phyloP scores from a whole-genome alignment of 306 rosid genomes.

The Prunus armeniaca region DNA sequence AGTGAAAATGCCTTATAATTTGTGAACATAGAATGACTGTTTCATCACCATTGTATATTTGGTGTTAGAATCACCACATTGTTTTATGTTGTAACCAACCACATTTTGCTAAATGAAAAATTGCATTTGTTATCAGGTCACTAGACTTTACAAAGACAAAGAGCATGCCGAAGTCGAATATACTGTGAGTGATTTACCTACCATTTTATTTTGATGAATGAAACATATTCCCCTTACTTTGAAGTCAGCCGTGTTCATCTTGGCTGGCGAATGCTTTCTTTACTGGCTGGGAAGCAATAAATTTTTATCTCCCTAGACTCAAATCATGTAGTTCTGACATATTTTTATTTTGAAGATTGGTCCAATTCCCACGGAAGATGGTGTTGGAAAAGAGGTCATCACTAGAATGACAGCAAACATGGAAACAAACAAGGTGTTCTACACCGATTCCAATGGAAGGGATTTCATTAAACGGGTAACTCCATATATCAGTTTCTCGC shows the following conservation, averaged over 20 bases:
- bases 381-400: slow-evolving; percentile 84
- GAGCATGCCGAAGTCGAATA: slow-evolving; percentile 91
- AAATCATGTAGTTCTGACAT: slow-evolving; percentile 24
- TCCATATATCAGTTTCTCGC: neutral
- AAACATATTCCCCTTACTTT: neutral
- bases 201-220: neutral
- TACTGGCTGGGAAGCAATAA: neutral
- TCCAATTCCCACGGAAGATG: slow-evolving; percentile 78
- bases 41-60: neutral
- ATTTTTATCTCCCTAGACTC: neutral
- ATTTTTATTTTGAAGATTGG: slow-evolving; percentile 63
- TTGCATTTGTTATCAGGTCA: slow-evolving; percentile 46
- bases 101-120: slow-evolving; percentile 7
- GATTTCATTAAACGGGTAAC: slow-evolving; percentile 84
- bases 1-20: neutral
- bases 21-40: neutral
- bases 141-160: slow-evolving; percentile 72
- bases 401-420: slow-evolving; percentile 67
- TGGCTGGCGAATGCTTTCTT: neutral
- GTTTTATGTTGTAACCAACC: neutral
- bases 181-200: slow-evolving; percentile 59
- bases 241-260: neutral
- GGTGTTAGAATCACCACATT: neutral
- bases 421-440: slow-evolving; percentile 72
- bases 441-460: slow-evolving; percentile 88